Evolutionary conservation across 164 flowering plant species (phyloP), one percentile per base, ranked within the genome.

Genomic region (Platanus orientalis): DNA sequence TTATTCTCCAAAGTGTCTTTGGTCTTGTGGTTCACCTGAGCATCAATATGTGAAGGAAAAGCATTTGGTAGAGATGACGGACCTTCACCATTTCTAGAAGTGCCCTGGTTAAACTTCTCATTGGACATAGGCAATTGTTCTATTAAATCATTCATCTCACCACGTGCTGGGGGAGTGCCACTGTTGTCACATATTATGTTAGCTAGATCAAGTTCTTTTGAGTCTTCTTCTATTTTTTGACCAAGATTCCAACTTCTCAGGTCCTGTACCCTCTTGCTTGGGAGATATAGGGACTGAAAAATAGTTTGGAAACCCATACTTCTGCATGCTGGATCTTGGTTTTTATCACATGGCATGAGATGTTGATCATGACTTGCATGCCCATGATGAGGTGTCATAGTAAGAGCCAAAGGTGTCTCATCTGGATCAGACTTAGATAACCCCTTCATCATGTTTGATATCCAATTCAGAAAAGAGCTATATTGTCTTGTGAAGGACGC

Each of bases 401-500:
- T 57, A 57, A 79, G 84, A 57, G 75, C 69, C 57, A 73, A 63
- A 54, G 76, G 69, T 32, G 54, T 29, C 30, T 62, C 73, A 39
- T 77, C 82, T 59, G 64, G 68, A 58, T 71, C 53, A 16, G 76
- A 54, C 48, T 74, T 77, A 3, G 77, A 42, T 32, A 75, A 60
- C 3, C 89, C 90, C 64, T 84, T 92, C 71, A 78, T 74, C 86
- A 90, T 80, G 74, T 82, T 88, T 20, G 90, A 83, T 63, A 90
- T 83, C 96, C 96, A 92, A 57, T 73, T 90, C 81, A 86, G 66
- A 57, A 92, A 92, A 17, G 96, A 92, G 71, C 92, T 83, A 45
- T 78, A 80, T 54, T 73, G 79, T 72, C 59, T 61, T 12, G 56
- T 27, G 14, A 57, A 56, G 24, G 89, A 80, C 39, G 71, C 51